These are phyloP conservation scores for Tuctoria greenei DNA, from an alignment of 176 grass and related monocot species.

Conservation along the genomic window DNA sequence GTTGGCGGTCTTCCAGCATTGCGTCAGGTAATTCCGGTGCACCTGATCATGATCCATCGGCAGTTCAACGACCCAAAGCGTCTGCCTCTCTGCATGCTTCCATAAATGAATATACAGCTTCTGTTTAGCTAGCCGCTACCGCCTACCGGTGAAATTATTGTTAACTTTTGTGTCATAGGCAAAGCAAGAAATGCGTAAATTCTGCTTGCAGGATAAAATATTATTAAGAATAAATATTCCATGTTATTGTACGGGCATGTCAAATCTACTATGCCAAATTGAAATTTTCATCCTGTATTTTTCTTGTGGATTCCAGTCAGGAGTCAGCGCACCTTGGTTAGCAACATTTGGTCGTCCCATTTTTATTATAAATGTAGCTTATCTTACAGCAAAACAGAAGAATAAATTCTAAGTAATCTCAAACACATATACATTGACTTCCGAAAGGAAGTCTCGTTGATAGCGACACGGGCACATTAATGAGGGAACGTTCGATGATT, in stretches of 20 bases:
- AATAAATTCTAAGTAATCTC: slow-evolving; percentile 34
- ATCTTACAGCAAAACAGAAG: neutral
- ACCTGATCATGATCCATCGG: slow-evolving; percentile 56
- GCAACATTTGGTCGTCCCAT: neutral
- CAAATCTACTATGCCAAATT: slow-evolving; percentile 3
- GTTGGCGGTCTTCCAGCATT: slow-evolving; percentile 42
- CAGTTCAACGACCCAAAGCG: slow-evolving; percentile 39
- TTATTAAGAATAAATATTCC: neutral
- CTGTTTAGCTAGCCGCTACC: too few species aligned
- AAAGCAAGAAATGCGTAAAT: neutral
- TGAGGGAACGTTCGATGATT: slow-evolving; percentile 41
- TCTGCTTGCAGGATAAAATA: neutral
- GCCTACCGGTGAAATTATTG: neutral
- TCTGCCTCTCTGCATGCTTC: neutral
- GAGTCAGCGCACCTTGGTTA: neutral
- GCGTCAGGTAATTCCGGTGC: slow-evolving; percentile 53
- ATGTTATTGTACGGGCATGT: neutral
- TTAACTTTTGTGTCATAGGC: neutral
- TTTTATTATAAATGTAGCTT: slow-evolving; percentile 2
- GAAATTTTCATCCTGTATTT: slow-evolving; percentile 10
- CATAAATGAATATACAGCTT: neutral
- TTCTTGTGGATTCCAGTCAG: neutral
- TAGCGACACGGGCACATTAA: slow-evolving; percentile 34
- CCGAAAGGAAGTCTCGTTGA: slow-evolving; percentile 36
- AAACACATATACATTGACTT: slow-evolving; percentile 36